Evolutionary conservation across 1,284 basidiomycete species (phyloP).

Genomic region (Rhodotorula sp.): DNA sequence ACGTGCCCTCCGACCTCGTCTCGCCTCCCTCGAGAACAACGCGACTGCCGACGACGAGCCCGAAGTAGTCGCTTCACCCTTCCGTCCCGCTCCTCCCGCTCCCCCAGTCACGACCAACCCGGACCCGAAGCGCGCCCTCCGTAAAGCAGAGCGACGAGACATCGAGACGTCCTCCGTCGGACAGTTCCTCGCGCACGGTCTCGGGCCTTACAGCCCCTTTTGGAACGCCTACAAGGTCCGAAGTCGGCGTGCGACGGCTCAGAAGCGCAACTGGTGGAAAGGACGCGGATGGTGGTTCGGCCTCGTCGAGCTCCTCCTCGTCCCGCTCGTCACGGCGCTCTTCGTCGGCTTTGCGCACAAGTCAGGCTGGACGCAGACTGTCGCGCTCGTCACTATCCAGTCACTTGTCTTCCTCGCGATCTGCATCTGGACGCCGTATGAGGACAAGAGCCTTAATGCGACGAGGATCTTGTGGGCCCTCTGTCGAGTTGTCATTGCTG

Average conservation of each 20-base stretch:
- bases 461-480: constrained; percentile 63
- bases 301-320: constrained; percentile 47
- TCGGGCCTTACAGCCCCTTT: constrained; percentile 51
- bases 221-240: constrained; percentile 49
- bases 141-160: constrained; percentile 17
- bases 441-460: constrained; percentile 44
- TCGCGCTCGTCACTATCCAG: constrained; percentile 68
- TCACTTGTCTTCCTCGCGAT: constrained; percentile 59
- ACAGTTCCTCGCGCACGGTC: constrained; percentile 49
- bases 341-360: constrained; percentile 66
- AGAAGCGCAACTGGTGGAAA: constrained; percentile 24
- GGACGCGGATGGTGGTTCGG: constrained; percentile 50
- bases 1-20: constrained; percentile 37
- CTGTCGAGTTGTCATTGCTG: constrained; percentile 62
- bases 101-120: constrained; percentile 13
- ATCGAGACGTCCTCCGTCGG: constrained; percentile 12
- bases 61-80: constrained; percentile 2
- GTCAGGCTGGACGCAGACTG: constrained; percentile 68
- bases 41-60: background rate
- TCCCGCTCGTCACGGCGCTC: constrained; percentile 58
- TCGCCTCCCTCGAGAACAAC: constrained; percentile 2
- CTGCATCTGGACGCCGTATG: constrained; percentile 58
- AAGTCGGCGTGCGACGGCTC: constrained; percentile 9
- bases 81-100: background rate
- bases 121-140: constrained; percentile 10